Conservation (phyloP, 139 green algal species). For the Chlorella sp. region DNA sequence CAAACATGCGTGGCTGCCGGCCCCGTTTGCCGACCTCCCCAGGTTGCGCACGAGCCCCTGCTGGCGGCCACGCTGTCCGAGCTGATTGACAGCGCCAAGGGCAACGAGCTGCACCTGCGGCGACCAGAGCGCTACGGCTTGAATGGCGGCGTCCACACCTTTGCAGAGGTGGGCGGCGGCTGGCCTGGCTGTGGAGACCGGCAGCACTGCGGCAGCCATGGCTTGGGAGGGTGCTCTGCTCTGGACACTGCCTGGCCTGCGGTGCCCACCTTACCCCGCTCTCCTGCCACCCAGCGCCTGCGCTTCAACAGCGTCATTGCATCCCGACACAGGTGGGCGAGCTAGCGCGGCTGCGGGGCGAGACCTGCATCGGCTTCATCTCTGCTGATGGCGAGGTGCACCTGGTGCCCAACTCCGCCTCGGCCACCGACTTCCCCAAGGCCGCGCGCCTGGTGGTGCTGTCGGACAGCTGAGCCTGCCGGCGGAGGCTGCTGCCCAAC, state of each 20-base stretch:
- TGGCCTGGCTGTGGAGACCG: not conserved
- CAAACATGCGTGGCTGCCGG: not conserved
- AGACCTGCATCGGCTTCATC: slow-evolving; percentile 24
- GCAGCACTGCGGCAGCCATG: no score
- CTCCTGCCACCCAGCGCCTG: no score
- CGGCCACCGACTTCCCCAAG: not conserved
- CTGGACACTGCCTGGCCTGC: no score
- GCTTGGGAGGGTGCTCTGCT: no score
- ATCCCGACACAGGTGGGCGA: slow-evolving; percentile 38
- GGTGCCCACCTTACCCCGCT: no score
- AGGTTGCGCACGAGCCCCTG: slow-evolving; percentile 39
- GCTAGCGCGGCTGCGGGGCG: slow-evolving; percentile 22
- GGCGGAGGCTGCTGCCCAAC: no score
- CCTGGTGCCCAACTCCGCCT: slow-evolving; percentile 3
- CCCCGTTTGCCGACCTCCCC: not conserved
- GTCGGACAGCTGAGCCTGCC: not conserved
- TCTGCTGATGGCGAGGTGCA: not conserved
- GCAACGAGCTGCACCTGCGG: slow-evolving; percentile 40
- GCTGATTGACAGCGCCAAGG: slow-evolving; percentile 28
- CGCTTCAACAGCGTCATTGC: no score
- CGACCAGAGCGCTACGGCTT: slow-evolving; percentile 38
- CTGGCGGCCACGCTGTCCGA: slow-evolving; percentile 30
- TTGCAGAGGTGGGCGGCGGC: slow-evolving; percentile 4
- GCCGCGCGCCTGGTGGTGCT: slow-evolving; percentile 25
- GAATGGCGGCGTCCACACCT: not conserved